A percentile compares a stretch with the other conserved stretches of the same genome.
phyloP scores from a whole-genome alignment of 2,329 filamentous ascomycete genomes.

The Penicillium sp. region DNA sequence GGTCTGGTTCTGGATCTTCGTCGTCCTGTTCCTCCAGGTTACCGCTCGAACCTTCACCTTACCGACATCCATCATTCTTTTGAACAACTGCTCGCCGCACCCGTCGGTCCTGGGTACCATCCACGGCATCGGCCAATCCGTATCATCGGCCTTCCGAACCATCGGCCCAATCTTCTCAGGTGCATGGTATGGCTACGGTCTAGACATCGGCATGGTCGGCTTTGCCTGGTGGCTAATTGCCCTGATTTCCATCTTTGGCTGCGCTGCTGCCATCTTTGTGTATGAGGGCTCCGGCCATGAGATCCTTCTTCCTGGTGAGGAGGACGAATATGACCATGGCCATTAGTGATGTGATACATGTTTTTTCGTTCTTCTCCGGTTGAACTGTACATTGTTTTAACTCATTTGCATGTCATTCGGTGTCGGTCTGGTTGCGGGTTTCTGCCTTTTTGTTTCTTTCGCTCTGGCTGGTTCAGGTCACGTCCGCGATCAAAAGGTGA shows the following conservation, averaged over 20 bases:
- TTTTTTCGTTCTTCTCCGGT: slow-evolving; percentile 5
- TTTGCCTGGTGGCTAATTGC: slow-evolving; percentile 56
- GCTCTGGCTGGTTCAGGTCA: not conserved
- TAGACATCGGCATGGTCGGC: slow-evolving; percentile 53
- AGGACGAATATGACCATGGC: slow-evolving; percentile 28
- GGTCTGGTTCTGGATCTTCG: slow-evolving; percentile 62
- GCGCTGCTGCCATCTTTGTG: slow-evolving; percentile 56
- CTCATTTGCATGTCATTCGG: slow-evolving; percentile 22
- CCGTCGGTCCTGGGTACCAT: slow-evolving; percentile 57
- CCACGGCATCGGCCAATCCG: slow-evolving; percentile 56
- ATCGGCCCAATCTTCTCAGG: slow-evolving; percentile 55
- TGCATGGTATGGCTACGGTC: slow-evolving; percentile 53
- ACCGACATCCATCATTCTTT: slow-evolving; percentile 55
- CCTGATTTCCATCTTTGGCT: slow-evolving; percentile 54
- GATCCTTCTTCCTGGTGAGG: slow-evolving; percentile 40
- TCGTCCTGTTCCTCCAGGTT: slow-evolving; percentile 65
- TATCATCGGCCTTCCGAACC: slow-evolving; percentile 53
- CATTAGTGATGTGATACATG: slow-evolving; percentile 18
- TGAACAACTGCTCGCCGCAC: slow-evolving; percentile 59
- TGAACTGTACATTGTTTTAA: slow-evolving; percentile 22
- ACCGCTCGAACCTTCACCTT: slow-evolving; percentile 66
- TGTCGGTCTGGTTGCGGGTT: slow-evolving; percentile 14
- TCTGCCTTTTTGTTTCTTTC: slow-evolving; percentile 1
- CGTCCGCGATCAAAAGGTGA: not conserved
- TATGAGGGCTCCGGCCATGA: slow-evolving; percentile 63